These are phyloP conservation scores for Paxillus rubicundulus DNA, from an alignment of 768 basidiomycete species.

Conservation along the genomic window DNA sequence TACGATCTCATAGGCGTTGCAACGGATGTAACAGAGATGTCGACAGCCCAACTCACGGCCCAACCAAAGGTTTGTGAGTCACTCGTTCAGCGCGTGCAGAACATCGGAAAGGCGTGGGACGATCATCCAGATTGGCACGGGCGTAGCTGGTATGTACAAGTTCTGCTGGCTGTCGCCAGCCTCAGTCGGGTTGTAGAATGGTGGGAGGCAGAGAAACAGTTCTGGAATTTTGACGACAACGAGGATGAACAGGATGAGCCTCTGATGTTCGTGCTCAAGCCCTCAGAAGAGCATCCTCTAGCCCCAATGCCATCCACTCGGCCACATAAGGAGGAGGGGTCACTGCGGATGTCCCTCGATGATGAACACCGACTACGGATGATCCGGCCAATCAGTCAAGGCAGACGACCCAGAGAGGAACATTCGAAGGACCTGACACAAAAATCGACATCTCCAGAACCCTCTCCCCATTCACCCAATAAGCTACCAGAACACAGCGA, in stretches of 20 bases:
- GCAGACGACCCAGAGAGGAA: conserved; percentile 58
- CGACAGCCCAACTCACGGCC: conserved; percentile 78
- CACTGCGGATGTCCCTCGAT: conserved; percentile 34
- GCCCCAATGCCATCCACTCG: conserved; percentile 40
- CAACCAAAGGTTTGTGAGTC: conserved; percentile 82
- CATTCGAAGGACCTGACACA: conserved; percentile 46
- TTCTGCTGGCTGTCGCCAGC: conserved; percentile 92
- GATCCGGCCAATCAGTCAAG: conserved; percentile 48
- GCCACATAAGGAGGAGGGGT: conserved; percentile 34
- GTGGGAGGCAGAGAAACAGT: conserved; percentile 99
- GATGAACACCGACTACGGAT: conserved; percentile 43
- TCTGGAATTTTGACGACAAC: conserved; percentile 98
- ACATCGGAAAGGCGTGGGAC: conserved; percentile 93
- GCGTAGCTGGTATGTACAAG: conserved; percentile 96
- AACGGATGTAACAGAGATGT: conserved; percentile 91
- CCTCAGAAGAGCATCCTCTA: conserved; percentile 58
- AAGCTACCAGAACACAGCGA: conserved; percentile 61
- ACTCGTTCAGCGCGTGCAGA: conserved; percentile 87
- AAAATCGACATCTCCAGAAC: conserved; percentile 37
- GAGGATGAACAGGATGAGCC: conserved; percentile 90
- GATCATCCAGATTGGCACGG: conserved; percentile 98
- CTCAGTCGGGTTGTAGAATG: conserved; percentile 96
- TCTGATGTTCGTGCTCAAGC: conserved; percentile 90
- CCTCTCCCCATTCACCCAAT: conserved; percentile 35
- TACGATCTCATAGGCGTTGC: conserved; percentile 93